A percentile compares a stretch with the other conserved stretches of the same genome.
phyloP scores from a whole-genome alignment of 148 eudicot genomes.

The Pouteria glomerata region DNA sequence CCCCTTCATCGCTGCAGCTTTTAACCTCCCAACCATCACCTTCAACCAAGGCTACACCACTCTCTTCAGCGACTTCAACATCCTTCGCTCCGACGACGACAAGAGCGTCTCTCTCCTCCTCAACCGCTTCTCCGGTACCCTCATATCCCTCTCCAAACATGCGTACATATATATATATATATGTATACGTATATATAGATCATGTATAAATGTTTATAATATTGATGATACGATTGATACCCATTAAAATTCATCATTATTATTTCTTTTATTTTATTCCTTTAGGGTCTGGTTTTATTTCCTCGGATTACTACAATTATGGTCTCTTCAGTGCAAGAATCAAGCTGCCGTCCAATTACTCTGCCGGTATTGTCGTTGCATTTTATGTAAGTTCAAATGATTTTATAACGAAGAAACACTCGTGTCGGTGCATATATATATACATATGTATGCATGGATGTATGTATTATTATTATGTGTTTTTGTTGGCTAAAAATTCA shows the following conservation, averaged over 20 bases:
- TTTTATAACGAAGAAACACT: neutral
- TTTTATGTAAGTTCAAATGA: conserved; percentile 60
- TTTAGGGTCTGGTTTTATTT: conserved; percentile 81
- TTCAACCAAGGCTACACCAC: conserved; percentile 60
- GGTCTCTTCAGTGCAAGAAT: conserved; percentile 83
- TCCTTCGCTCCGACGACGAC: conserved; percentile 52
- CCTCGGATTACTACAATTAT: conserved; percentile 72
- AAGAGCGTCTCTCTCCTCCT: conserved; percentile 63
- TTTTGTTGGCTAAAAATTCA: neutral
- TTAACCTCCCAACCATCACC: conserved; percentile 46
- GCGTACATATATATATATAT: neutral
- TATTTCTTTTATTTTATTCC: neutral
- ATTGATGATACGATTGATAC: no score
- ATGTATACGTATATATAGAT: neutral
- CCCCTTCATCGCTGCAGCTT: conserved; percentile 22
- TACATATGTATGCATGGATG: neutral
- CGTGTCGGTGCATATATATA: neutral
- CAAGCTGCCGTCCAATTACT: conserved; percentile 59
- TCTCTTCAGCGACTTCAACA: conserved; percentile 82
- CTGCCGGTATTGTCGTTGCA: conserved; percentile 87
- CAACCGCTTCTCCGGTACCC: conserved; percentile 66
- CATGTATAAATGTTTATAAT: neutral
- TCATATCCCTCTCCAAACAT: neutral
- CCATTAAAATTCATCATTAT: no score
- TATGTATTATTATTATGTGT: no score